Evolutionary conservation across 305 asterid genomes (phyloP), one percentile per base, ranked within the genome.

Genomic region (Fraxinus albicans): DNA sequence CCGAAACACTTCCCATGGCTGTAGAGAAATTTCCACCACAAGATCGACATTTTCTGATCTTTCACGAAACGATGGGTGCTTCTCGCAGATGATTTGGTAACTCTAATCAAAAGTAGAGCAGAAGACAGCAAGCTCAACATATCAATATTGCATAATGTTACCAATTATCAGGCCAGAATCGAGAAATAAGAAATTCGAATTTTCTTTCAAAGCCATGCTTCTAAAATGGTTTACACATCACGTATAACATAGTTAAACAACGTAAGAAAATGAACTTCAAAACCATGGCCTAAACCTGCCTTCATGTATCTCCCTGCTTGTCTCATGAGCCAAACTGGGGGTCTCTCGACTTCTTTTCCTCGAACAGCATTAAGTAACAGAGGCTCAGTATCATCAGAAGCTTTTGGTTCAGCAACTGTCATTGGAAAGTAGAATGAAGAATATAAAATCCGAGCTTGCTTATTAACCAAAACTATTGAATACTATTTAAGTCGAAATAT

Each of bases 271-370:
- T 21, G 73, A n/a, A 6, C 40, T 31, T 78, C 79, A 81, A 79
- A 74, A 73, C 35, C 27, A 74, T 31, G 67, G 73, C 38, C 70
- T 89, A 91, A 93, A 92, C 97, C 95, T 94, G 97, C 98, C 99
- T 96, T 94, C 99, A 96, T 96, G 88, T 96, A 94, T 93, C 99
- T 94, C 95, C 98, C 99, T 73, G 99, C 99, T 90, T 96, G 98
- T 84, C 99, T 92, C 99, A 96, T 94, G 79, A 94, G 99, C 98
- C 98, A 96, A 89, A 96, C 99, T 7, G 99, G 99, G 78, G 99
- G 99, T 77, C 98, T 93, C 67, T 92, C 97, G 1, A 96, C 98
- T 70, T 92, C 95, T 89, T 93, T 91, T 80, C 99, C 99, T 63
- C 94, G 89, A 42, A 89, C 98, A 70, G 98, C 99, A 77, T 92